Evolutionary conservation across 148 eudicot species (phyloP).

Genomic region (Vaccinium myrtillus): DNA sequence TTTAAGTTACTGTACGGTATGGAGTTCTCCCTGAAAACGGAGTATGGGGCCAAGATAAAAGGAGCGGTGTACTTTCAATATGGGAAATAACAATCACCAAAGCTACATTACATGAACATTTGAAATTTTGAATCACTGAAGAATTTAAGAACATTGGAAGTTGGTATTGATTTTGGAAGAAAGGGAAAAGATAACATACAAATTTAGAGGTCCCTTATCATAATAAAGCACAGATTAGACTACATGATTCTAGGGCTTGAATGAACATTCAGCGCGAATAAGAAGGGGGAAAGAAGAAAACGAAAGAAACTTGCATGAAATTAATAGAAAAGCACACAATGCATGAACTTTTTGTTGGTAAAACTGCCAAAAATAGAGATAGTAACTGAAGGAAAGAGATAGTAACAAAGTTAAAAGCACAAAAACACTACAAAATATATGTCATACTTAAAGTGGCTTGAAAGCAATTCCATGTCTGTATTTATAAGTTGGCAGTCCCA

Average conservation of each 20-base stretch:
- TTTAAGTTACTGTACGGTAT: neutral
- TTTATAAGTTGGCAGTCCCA: neutral
- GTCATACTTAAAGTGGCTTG: neutral
- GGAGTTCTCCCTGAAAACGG: neutral
- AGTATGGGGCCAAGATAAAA: neutral
- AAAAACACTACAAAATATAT: neutral
- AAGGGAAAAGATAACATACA: neutral
- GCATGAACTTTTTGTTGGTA: neutral
- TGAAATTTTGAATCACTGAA: neutral
- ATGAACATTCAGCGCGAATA: neutral
- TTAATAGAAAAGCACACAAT: neutral
- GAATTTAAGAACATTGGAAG: neutral
- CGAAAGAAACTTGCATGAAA: neutral
- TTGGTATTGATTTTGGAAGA: neutral
- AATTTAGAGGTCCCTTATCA: neutral
- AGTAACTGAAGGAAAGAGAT: neutral
- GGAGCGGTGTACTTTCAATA: neutral
- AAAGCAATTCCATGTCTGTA: neutral
- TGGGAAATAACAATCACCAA: neutral
- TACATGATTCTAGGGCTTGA: neutral
- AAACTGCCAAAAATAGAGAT: neutral
- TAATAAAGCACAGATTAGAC: neutral
- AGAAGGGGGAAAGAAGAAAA: neutral
- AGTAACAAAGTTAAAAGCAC: neutral
- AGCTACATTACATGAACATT: neutral